Evolutionary conservation across 139 green algal species (phyloP), one percentile per base, ranked within the genome.

Genomic region (Edaphochlamys debaryana): DNA sequence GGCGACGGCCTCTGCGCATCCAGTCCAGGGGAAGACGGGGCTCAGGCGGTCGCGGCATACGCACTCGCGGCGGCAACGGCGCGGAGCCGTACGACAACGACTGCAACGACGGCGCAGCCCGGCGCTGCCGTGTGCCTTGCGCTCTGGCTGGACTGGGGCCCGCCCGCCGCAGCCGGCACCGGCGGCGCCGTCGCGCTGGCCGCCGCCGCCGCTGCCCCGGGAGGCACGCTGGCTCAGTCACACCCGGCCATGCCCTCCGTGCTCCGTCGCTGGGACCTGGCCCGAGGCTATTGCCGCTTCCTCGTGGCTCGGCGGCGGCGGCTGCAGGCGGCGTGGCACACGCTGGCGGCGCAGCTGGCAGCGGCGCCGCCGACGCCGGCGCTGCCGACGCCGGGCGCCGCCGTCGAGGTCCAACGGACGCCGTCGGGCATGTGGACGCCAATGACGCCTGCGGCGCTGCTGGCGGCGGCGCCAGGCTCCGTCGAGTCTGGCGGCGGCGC

Each of bases 211-310:
- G 25, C 71, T 20, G 20, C 71, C 25, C 19, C 45, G 45, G 45
- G 13, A 54, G 11, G 11, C 11, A 13, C 45, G 45, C 11, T 54
- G 45, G 11, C 45, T 9, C 45, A n/a, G n/a, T 54, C 11, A 54
- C 45, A 13, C 45, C 45, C 45, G 45, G 45, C 45, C 11, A n/a
- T n/a, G n/a, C n/a, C n/a, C n/a, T n/a, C n/a, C n/a, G n/a, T n/a
- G n/a, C n/a, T n/a, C n/a, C n/a, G 0, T 7, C 76, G 76, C 34
- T 82, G 76, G 76, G 63, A 64, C 27, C 29, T 82, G 62, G 27
- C 60, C 5, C 60, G 76, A 32, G 63, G 40, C 37, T 82, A 74
- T 62, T 82, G 62, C 62, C 76, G 76, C 42, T 82, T 74, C 76
- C 63, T 37, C 4, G 19, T 36, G 4, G 62, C 45, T 2, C 62